Evolutionary conservation across 106 monocot genomes (phyloP).

Genomic region (Ottelia alismoides): DNA sequence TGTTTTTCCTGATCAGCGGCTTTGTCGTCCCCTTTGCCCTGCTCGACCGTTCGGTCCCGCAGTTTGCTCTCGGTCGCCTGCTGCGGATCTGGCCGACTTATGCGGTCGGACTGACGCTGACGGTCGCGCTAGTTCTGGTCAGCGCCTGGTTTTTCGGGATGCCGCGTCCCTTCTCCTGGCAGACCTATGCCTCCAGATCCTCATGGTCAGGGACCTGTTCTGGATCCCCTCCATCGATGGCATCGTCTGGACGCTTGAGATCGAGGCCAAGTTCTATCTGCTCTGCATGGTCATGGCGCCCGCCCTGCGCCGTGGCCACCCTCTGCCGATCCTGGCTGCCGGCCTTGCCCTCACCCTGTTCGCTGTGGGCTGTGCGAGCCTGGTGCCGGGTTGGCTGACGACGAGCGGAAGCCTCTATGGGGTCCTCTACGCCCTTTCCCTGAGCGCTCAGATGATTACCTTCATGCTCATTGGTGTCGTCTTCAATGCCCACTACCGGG

Average conservation of each 20-base stretch:
- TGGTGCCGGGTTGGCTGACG: neutral
- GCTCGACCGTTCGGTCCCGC: neutral
- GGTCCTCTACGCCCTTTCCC: neutral
- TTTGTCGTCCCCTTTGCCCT: neutral
- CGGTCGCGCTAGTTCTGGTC: neutral
- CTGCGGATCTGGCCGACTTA: neutral
- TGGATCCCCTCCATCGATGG: neutral
- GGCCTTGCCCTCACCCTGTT: neutral
- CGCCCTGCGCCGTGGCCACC: neutral
- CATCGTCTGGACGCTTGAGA: neutral
- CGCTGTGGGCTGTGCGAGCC: too few species aligned
- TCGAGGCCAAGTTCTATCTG: neutral
- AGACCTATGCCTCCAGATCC: neutral
- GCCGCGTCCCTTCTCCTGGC: neutral
- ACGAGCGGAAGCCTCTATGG: neutral
- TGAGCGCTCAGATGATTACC: neutral
- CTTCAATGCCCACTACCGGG: neutral
- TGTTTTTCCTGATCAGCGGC: slow-evolving; percentile 1
- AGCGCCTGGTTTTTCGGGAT: neutral
- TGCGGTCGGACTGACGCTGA: neutral
- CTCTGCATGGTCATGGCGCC: neutral
- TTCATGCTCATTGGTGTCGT: neutral
- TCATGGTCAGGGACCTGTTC: neutral
- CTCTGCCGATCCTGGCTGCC: too few species aligned
- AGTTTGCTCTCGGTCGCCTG: neutral